Base-by-base conservation (phyloP, 2,329 filamentous ascomycete genomes). In the Alternaria gaisen region DNA sequence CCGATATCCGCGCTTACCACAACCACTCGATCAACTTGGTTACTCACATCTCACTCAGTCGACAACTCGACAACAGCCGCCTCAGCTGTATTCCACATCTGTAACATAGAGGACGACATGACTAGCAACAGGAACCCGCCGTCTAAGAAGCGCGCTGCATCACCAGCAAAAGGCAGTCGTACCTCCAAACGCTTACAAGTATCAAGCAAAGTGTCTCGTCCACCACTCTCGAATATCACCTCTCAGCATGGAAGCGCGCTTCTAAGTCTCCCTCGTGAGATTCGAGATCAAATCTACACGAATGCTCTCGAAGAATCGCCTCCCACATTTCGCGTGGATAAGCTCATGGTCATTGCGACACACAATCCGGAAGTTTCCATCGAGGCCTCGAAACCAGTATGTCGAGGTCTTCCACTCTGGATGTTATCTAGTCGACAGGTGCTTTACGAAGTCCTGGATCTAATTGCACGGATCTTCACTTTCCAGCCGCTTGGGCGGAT, bases 181-280 rank as follows among this genome's bases (percentile, higher is more conserved):
- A 12, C 12, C n/a, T 48, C 44, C 4, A 48, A 48, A 32, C 44
- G 44, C 2, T 2, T 47, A 8, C 11, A 3, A 30, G 0, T 30
- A 8, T 11, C 32, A 16, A 14, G 14, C 16, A 7, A 3, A 10
- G 9, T 26, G 16, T 28, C 44, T 48, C 18, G 44, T 3, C 8
- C 44, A 16, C 20, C 18, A 2, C 0, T 48, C 28, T 34, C 44
- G 9, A 2, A 1, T 0, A 42, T 16, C 1, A 3, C 34, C 0
- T 3, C 6, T 42, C 18, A 50, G 10, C 11, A 47, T 1, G 18
- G n/a, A 18, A n/a, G 20, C 34, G 14, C 44, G 0, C 7, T 56
- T 3, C 8, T 56, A 1, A 34, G 22, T 1, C 20, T 56, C 0
- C 53, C 44, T 0, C 36, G 36, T 1, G 53, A 56, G 3, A 50